A percentile compares a stretch with the other conserved stretches of the same genome.
Conservation (phyloP, 305 asterid genomes). For the Fraxinus latifolia region DNA sequence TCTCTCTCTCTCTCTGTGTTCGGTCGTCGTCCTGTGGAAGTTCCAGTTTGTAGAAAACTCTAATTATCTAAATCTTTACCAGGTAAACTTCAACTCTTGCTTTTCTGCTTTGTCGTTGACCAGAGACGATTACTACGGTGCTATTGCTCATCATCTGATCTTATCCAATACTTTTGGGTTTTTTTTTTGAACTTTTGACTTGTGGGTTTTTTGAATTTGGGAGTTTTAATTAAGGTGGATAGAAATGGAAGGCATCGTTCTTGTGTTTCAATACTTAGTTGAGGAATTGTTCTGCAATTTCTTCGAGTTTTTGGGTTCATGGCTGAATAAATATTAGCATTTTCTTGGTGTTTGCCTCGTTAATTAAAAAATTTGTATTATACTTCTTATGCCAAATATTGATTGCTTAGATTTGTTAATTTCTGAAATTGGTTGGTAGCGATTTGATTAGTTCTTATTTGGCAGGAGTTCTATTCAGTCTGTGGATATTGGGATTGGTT, state of each 20-base stretch:
- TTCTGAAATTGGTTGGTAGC: not conserved
- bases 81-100: not conserved
- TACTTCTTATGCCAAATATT: not conserved
- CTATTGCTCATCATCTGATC: too few species aligned
- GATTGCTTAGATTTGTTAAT: constrained; percentile 3
- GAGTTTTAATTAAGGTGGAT: not conserved
- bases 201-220: not conserved
- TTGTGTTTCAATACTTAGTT: too few species aligned
- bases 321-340: too few species aligned
- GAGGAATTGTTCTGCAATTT: not conserved
- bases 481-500: not conserved
- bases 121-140: not conserved
- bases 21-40: not conserved
- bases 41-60: not conserved
- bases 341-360: not conserved
- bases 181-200: not conserved
- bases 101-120: not conserved
- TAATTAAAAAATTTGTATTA: too few species aligned
- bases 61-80: not conserved
- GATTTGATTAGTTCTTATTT: not conserved
- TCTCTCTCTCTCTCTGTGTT: not conserved
- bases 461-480: not conserved
- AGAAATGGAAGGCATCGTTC: not conserved
- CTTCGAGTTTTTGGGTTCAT: too few species aligned
- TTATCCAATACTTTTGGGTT: not conserved